phyloP scores from a whole-genome alignment of 805 yeast species.

The Candida chilensis region DNA sequence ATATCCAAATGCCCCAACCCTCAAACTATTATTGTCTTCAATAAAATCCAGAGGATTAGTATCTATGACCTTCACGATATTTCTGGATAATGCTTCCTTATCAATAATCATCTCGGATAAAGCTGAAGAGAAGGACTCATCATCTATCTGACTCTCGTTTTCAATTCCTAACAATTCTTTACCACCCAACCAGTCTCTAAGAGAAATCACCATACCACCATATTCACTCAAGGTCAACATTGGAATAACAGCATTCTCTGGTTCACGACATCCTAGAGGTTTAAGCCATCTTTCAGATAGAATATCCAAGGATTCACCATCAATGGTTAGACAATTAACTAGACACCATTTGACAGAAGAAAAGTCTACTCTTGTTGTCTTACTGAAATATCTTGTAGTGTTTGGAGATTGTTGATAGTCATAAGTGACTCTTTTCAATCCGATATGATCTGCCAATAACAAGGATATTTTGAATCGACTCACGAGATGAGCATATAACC shows the following conservation, averaged over 20 bases:
- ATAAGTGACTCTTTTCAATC: conserved; percentile 82
- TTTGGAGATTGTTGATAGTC: conserved; percentile 89
- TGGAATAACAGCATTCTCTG: conserved; percentile 78
- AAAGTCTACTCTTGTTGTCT: conserved; percentile 66
- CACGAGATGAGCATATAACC: conserved; percentile 76
- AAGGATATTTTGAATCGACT: conserved; percentile 65
- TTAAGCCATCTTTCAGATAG: conserved; percentile 82
- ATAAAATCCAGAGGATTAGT: conserved; percentile 36
- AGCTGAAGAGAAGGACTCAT: conserved; percentile 21
- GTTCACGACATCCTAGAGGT: conserved; percentile 78
- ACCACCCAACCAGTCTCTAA: conserved; percentile 84
- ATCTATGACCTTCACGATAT: conserved; percentile 59
- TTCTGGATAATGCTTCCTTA: conserved; percentile 62
- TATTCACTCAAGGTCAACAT: conserved; percentile 83
- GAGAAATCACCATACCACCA: conserved; percentile 91
- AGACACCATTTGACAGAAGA: conserved; percentile 82
- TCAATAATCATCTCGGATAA: conserved; percentile 65
- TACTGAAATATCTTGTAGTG: conserved; percentile 71
- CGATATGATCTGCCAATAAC: conserved; percentile 77
- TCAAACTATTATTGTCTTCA: conserved; percentile 29
- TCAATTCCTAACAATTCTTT: conserved; percentile 50
- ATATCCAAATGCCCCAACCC: conserved; percentile 89
- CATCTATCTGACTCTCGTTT: conserved; percentile 24
- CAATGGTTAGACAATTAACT: conserved; percentile 81
- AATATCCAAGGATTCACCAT: conserved; percentile 87